Percentiles rank a stretch among this genome's conserved stretches.
These are phyloP conservation scores for Didymella glomerata DNA, from an alignment of 2,329 filamentous ascomycete species.

Conservation along the genomic window DNA sequence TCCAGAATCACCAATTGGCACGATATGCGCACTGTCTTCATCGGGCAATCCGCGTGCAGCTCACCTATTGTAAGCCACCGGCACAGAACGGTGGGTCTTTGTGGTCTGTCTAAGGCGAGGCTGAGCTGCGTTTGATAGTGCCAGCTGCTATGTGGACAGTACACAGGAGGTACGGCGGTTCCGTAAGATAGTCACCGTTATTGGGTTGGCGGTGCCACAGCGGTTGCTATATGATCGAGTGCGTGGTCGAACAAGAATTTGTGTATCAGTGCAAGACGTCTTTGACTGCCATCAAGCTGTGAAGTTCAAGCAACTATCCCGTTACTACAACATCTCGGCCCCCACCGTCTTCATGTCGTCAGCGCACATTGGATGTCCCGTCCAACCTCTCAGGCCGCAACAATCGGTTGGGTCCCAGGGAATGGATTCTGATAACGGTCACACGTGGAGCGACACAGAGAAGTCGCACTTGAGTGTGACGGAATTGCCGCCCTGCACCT, in stretches of 20 bases:
- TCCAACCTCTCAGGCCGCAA: neutral
- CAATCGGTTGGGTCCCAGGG: slow-evolving; percentile 2
- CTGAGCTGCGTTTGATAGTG: slow-evolving; percentile 14
- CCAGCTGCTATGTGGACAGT: slow-evolving; percentile 8
- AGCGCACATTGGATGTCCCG: neutral
- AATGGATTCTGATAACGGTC: neutral
- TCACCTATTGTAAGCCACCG: slow-evolving; percentile 14
- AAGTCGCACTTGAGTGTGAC: neutral
- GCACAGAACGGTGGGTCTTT: slow-evolving; percentile 2
- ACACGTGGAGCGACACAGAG: slow-evolving; percentile 10
- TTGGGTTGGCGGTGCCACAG: neutral
- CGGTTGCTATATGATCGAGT: slow-evolving; percentile 10
- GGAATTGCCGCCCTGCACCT: neutral
- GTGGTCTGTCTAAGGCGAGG: slow-evolving; percentile 3
- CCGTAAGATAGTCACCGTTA: slow-evolving; percentile 7
- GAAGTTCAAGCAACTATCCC: slow-evolving; percentile 1
- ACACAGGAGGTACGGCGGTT: slow-evolving; percentile 15
- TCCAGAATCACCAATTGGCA: neutral
- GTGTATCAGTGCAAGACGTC: neutral
- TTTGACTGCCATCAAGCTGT: neutral
- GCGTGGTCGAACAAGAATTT: neutral
- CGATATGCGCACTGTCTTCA: slow-evolving; percentile 8
- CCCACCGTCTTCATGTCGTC: slow-evolving; percentile 11
- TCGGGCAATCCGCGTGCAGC: slow-evolving; percentile 10
- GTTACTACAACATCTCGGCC: neutral